Base-by-base conservation (phyloP, 1,284 basidiomycete genomes). In the Phenoliferia sp. region DNA sequence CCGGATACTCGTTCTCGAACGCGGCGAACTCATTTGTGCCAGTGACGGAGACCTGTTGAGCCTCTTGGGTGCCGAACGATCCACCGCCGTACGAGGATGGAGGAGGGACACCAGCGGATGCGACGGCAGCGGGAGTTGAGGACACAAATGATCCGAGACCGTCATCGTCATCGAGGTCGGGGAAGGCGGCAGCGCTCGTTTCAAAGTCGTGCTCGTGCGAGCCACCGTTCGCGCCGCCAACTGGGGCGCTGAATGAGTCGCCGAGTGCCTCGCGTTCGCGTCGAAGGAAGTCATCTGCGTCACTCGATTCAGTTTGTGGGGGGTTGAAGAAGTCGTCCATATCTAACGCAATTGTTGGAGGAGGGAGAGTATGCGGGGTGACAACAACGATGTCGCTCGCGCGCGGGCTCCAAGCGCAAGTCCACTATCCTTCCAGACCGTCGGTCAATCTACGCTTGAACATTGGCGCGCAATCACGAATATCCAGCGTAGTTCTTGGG, bases 1-100 rank as follows among this genome's bases (percentile, higher is more conserved):
- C 92, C 0, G 94, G 94, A 80, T 95, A 98, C 72, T 91, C 87
- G 77, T 83, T 89, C 81, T 95, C 89, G 74, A 98, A 98, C 80
- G 90, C 87, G 74, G 91, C 90, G 70, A 93, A 85, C 73, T 94
- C 93, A 70, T 90, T 88, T 66, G 81, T 79, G 17, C 73, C 66
- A 74, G 90, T 86, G 2, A 91, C 91, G 0, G 92, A 94, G 39
- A 93, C 88, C 78, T 86, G 89, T 62, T 94, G 87, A 26, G 32
- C 28, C 28, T 34, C 36, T 16, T 4, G 17, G 4, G 28, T 34
- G 10, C 56, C 56, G 12, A 59, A 59, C 57, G 57, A 4, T 55
- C 26, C 29, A 7, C 26, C 36, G 28, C 39, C 31, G 57, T n/a
- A n/a, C n/a, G n/a, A n/a, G n/a, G n/a, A n/a, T n/a, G n/a, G n/a